A percentile compares a stretch with the other conserved stretches of the same genome.
These are phyloP conservation scores for Vitis hybrid DNA, from an alignment of 177 flowering plant genomes.

Conservation along the genomic window DNA sequence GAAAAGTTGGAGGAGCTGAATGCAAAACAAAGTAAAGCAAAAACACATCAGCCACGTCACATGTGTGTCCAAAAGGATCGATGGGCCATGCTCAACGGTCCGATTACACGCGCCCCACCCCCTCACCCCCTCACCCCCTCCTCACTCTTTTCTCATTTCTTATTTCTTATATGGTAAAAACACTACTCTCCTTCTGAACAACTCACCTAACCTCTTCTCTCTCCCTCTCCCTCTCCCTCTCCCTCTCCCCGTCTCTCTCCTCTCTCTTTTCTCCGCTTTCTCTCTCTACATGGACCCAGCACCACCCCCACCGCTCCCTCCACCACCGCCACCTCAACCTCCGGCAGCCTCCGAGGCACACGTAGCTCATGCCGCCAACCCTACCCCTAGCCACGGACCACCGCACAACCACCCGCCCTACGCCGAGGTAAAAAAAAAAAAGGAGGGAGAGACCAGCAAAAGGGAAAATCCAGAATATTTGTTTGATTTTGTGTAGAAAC, in stretches of 20 bases:
- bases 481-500: neutral
- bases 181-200: too few species aligned
- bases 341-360: slow-evolving; percentile 6
- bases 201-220: neutral
- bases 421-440: slow-evolving; percentile 31
- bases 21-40: too few species aligned
- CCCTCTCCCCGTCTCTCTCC: neutral
- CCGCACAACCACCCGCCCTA: slow-evolving; percentile 48
- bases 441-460: too few species aligned
- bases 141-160: too few species aligned
- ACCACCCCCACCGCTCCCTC: slow-evolving; percentile 2
- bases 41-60: too few species aligned
- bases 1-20: too few species aligned
- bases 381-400: slow-evolving; percentile 6
- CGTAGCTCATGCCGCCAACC: slow-evolving; percentile 18
- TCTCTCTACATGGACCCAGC: slow-evolving; percentile 12
- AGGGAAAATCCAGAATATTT: too few species aligned
- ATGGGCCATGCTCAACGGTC: too few species aligned
- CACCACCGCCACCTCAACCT: neutral
- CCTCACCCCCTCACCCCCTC: too few species aligned
- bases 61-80: too few species aligned
- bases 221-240: neutral
- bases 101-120: too few species aligned
- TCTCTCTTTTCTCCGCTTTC: slow-evolving; percentile 4
- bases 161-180: too few species aligned